Percentiles rank a stretch among this genome's conserved stretches.
phyloP scores from a whole-genome alignment of 2,329 filamentous ascomycete species.

The Sclerotinia minor region DNA sequence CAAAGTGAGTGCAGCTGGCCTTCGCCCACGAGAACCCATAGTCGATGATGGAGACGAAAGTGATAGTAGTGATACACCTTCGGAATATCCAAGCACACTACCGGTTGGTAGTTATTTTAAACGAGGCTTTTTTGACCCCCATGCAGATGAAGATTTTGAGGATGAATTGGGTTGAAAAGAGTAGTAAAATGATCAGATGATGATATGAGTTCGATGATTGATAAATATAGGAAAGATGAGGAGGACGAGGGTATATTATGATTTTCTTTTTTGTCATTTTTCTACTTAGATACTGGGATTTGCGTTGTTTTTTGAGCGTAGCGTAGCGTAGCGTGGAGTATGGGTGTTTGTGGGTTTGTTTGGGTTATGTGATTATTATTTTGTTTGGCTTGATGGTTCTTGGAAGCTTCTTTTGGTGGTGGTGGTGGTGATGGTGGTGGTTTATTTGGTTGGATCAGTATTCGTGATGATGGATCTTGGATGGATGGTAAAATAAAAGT shows the following conservation, averaged over 20 bases:
- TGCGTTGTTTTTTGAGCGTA: conserved; percentile 7
- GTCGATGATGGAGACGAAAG: conserved; percentile 19
- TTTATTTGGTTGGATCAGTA: conserved; percentile 6
- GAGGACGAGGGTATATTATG: background rate
- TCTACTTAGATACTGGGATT: background rate
- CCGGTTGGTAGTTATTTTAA: conserved; percentile 1
- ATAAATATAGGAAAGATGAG: background rate
- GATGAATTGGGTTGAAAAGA: conserved; percentile 19
- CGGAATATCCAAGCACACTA: conserved; percentile 26
- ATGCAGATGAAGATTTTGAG: conserved; percentile 27
- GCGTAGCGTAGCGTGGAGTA: no score
- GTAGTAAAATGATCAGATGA: background rate
- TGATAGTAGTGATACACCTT: conserved; percentile 25
- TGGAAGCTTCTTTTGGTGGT: background rate
- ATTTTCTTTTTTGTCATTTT: background rate
- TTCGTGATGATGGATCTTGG: background rate
- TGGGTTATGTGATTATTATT: background rate
- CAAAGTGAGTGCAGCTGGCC: background rate
- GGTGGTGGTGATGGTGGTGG: no score
- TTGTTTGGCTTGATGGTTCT: background rate
- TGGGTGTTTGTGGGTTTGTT: background rate
- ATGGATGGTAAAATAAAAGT: background rate
- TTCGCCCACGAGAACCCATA: background rate
- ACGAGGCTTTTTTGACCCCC: conserved; percentile 11
- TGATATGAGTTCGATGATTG: conserved; percentile 2